These are phyloP conservation scores for Flaveria sonorensis DNA, from an alignment of 129 eudicot species.

Conservation along the genomic window DNA sequence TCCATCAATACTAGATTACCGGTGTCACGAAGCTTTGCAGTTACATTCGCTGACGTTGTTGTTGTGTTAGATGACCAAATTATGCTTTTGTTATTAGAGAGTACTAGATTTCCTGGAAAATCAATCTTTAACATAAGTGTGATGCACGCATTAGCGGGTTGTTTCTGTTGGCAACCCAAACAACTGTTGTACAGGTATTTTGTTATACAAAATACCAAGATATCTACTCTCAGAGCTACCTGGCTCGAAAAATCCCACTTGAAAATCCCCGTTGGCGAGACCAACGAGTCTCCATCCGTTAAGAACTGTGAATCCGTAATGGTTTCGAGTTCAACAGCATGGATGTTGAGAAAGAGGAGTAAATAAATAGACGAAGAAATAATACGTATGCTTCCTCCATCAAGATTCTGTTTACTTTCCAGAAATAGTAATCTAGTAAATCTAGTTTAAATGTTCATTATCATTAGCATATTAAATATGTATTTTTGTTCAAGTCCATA, in stretches of 20 bases:
- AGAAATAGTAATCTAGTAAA: too few relatives aligned
- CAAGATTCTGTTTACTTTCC: background rate
- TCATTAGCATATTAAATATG: too few relatives aligned
- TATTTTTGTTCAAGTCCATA: too few relatives aligned
- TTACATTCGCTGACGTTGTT: background rate
- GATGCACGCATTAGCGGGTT: constrained; percentile 18
- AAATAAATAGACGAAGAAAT: background rate
- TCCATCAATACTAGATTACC: constrained; percentile 45
- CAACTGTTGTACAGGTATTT: constrained; percentile 21
- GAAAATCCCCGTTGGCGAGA: constrained; percentile 39
- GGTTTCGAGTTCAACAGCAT: constrained; percentile 15
- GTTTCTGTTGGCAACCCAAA: constrained; percentile 39
- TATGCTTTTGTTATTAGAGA: constrained; percentile 2
- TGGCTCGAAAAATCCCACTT: constrained; percentile 47
- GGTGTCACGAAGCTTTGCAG: constrained; percentile 22
- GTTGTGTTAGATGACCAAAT: constrained; percentile 38
- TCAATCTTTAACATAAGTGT: background rate
- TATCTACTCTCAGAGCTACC: constrained; percentile 21
- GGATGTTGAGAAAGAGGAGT: background rate
- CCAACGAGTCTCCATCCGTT: constrained; percentile 38
- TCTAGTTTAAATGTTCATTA: too few relatives aligned
- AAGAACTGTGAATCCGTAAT: constrained; percentile 18
- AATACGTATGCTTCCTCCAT: background rate
- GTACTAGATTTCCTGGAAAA: constrained; percentile 16
- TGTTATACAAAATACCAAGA: constrained; percentile 37